phyloP scores from a whole-genome alignment of 164 flowering plant genomes.

The Tetrastigma voinierianum region DNA sequence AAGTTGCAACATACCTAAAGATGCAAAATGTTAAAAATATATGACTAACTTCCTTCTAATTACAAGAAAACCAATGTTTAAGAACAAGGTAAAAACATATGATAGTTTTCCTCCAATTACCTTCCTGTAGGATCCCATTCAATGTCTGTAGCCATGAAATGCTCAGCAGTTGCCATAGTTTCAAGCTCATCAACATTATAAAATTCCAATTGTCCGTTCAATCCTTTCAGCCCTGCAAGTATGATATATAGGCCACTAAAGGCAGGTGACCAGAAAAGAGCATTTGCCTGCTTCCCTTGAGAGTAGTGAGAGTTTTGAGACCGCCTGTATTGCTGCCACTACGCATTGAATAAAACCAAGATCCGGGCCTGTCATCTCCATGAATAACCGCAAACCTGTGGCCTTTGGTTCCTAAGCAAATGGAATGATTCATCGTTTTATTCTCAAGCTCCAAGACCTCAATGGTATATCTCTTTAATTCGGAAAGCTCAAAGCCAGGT shows the following conservation, averaged over 20 bases:
- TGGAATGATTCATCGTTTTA: slow-evolving; percentile 93
- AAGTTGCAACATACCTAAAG: no score
- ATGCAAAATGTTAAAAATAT: no score
- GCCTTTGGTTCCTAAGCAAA: slow-evolving; percentile 99
- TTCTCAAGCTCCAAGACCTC: slow-evolving; percentile 98
- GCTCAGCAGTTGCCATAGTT: slow-evolving; percentile 91
- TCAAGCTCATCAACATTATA: slow-evolving; percentile 96
- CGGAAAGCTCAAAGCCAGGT: slow-evolving; percentile 98
- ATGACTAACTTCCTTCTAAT: no score
- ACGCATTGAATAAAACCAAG: slow-evolving; percentile 86
- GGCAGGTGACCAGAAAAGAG: slow-evolving; percentile 95
- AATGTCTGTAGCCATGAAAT: slow-evolving; percentile 94
- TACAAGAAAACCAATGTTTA: no score
- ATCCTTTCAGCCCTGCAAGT: slow-evolving; percentile 86
- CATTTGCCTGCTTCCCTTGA: slow-evolving; percentile 96
- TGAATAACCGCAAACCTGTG: slow-evolving; percentile 96
- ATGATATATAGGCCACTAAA: slow-evolving; percentile 78
- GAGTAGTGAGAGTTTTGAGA: slow-evolving; percentile 84
- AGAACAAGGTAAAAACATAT: no score
- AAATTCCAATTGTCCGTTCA: slow-evolving; percentile 92
- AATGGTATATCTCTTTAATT: slow-evolving; percentile 93
- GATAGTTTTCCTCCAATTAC: slow-evolving; percentile 25
- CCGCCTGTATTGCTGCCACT: slow-evolving; percentile 51
- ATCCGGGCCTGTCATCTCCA: slow-evolving; percentile 89
- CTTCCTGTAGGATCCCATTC: slow-evolving; percentile 99